Base-by-base conservation (phyloP, 2,329 filamentous ascomycete genomes). In the Keithomyces neogunnii region DNA sequence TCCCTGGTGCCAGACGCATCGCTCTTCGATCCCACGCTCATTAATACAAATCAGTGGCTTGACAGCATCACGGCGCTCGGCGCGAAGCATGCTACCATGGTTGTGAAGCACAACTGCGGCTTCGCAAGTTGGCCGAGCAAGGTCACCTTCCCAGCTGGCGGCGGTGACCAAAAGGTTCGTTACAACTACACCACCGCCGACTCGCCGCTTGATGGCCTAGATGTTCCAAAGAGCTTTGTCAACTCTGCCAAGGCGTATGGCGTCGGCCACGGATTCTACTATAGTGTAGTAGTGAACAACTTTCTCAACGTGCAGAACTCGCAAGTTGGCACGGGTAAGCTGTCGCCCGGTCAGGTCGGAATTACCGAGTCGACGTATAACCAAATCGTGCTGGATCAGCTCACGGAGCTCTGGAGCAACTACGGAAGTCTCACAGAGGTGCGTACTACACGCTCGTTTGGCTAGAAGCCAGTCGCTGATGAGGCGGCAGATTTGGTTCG, bases 51-150 rank as follows among this genome's bases (percentile, higher is more conserved):
- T 51, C 59, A 56, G 45, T 64, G 62, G 62, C 59, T 64, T 58
- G 59, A 64, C 31, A 55, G 56, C 5, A 59, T 60, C 38, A 50
- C 47, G 19, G 57, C 61, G 7, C 48, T 60, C 0, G 62, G 62
- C n/a, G 62, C 57, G 8, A 58, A 58, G 38, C 63, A 62, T 47
- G 62, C 62, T 13, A 64, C 62, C 1, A 53, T 64, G 30, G 62
- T 63, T 4, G 62, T 59, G 7, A 64, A 63, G 47, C 62, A 64
- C 50, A 64, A 64, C 45, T 64, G 62, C 50, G 62, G 62, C 10
- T 64, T 63, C 51, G 57, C 58, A 3, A 60, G 55, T 2, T 64
- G 62, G 62, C 62, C 62, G 2, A 63, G 60, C 39, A 45, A 60
- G 38, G 60, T 64, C 5, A 54, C 48, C 13, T 63, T 64, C 45